Percentiles rank a stretch among this genome's conserved stretches.
Conservation (phyloP, 345 rosid genomes). For the Anacardium occidentale region DNA sequence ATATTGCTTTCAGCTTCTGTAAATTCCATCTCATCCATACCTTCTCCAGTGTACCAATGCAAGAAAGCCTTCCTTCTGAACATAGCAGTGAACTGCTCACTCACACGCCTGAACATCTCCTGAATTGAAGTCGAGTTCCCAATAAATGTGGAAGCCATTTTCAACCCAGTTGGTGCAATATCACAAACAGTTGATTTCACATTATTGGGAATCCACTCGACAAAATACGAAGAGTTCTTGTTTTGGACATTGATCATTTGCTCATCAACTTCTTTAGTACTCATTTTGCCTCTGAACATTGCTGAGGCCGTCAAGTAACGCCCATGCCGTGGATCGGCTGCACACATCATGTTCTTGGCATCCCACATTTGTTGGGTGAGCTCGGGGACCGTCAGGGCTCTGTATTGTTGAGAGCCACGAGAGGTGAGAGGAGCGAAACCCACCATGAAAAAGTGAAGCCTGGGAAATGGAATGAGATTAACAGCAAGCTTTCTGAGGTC, state of each 20-base stretch:
- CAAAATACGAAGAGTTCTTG: slow-evolving; percentile 69
- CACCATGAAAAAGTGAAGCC: slow-evolving; percentile 62
- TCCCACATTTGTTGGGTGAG: slow-evolving; percentile 63
- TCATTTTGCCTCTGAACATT: slow-evolving; percentile 50
- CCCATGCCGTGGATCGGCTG: slow-evolving; percentile 47
- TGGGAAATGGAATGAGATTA: slow-evolving; percentile 52
- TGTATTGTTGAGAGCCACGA: slow-evolving; percentile 51
- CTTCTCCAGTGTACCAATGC: slow-evolving; percentile 71
- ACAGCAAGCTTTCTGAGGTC: slow-evolving; percentile 72
- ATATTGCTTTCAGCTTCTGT: slow-evolving; percentile 60
- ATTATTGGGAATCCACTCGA: slow-evolving; percentile 68
- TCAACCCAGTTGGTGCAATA: slow-evolving; percentile 46
- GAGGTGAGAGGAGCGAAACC: slow-evolving; percentile 56
- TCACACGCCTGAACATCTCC: slow-evolving; percentile 47
- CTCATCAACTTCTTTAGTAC: slow-evolving; percentile 52
- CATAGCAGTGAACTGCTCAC: slow-evolving; percentile 65
- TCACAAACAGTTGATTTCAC: slow-evolving; percentile 54
- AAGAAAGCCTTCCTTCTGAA: slow-evolving; percentile 76
- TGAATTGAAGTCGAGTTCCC: slow-evolving; percentile 52
- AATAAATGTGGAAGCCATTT: slow-evolving; percentile 53
- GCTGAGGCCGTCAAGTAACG: slow-evolving; percentile 56
- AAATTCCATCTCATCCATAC: slow-evolving; percentile 77
- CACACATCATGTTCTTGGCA: slow-evolving; percentile 57
- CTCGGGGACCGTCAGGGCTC: slow-evolving; percentile 45
- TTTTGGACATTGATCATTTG: slow-evolving; percentile 71